Percentiles rank a stretch among this genome's conserved stretches.
These are phyloP conservation scores for Aspergillus sojae DNA, from an alignment of 2,329 filamentous ascomycete species.

Conservation along the genomic window DNA sequence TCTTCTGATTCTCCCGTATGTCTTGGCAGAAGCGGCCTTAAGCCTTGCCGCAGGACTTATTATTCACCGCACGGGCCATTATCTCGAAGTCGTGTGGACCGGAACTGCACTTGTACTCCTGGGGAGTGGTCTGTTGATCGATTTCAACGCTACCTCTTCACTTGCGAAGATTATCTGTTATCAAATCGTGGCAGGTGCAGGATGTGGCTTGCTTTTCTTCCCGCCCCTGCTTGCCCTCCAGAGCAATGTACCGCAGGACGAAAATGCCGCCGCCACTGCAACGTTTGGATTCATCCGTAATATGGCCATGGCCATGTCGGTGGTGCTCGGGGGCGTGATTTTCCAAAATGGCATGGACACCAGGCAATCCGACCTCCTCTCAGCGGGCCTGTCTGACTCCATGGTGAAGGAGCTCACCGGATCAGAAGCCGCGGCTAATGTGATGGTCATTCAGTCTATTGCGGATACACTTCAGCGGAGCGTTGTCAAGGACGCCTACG, in stretches of 20 bases:
- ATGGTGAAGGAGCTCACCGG: conserved; percentile 39
- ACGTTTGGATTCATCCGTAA: conserved; percentile 63
- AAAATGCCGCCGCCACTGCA: conserved; percentile 56
- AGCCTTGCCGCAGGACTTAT: conserved; percentile 52
- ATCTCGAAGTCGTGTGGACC: conserved; percentile 49
- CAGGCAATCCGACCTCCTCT: conserved; percentile 49
- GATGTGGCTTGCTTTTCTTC: conserved; percentile 57
- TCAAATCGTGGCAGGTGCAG: conserved; percentile 55
- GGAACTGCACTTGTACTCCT: conserved; percentile 47
- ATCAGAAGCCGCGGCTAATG: conserved; percentile 50
- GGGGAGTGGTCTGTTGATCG: conserved; percentile 53
- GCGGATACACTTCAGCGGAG: conserved; percentile 39
- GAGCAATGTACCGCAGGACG: conserved; percentile 50
- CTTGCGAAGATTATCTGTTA: conserved; percentile 50
- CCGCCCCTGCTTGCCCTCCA: conserved; percentile 62
- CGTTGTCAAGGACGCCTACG: conserved; percentile 50
- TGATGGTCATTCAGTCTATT: conserved; percentile 47
- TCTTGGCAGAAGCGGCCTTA: conserved; percentile 48
- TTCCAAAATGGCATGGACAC: conserved; percentile 65
- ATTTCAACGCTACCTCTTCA: conserved; percentile 39
- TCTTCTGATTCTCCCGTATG: conserved; percentile 63
- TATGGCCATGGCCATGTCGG: conserved; percentile 67
- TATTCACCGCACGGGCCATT: conserved; percentile 55
- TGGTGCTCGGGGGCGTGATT: conserved; percentile 75
- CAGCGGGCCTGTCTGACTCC: conserved; percentile 42